Base-by-base conservation (phyloP, 2,329 filamentous ascomycete genomes). In the Fonsecaea monophora region DNA sequence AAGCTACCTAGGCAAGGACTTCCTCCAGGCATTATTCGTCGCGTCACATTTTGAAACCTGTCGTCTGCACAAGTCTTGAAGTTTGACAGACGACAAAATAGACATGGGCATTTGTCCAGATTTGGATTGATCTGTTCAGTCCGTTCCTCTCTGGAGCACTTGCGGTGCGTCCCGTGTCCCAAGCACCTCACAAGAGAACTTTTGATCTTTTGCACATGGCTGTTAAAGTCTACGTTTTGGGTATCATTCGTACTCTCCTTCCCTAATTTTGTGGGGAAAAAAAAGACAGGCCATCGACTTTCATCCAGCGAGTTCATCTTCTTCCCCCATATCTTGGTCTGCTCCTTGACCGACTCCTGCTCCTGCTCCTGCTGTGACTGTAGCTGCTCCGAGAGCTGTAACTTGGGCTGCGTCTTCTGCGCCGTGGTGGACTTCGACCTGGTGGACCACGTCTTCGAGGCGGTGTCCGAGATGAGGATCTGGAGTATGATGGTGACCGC, bases 321-420 rank as follows among this genome's bases (percentile, higher is more conserved):
- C 71, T 56, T 25, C 68, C 67, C 42, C 74, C 72, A 69, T 78
- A 74, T 70, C 64, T 86, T 84, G 77, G 88, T 85, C 78, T 73
- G 65, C 71, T 74, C 61, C 66, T 61, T n/a, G 75, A 76, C 21
- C 72, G 80, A 79, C 72, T 80, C 82, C 5, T 78, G 84, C 53
- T 82, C 81, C 62, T 78, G 84, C 54, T 82, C 80, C 61, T 83
- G 83, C 77, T 84, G 82, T 74, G 79, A 74, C 75, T 81, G 73
- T 83, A 82, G 72, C 84, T 86, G 73, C 83, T 85, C 72, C 88
- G 88, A 70, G 86, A 88, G 72, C 83, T 86, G 72, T 89, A 89
- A 72, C 87, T 89, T 3, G 85, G 85, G 72, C 86, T 88, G 70
- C 87, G 82, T 68, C 86, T 81, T 68, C 85, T 80, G 60, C 77